These are phyloP conservation scores for Colletotrichum horii DNA, from an alignment of 2,329 filamentous ascomycete genomes.

Conservation along the genomic window DNA sequence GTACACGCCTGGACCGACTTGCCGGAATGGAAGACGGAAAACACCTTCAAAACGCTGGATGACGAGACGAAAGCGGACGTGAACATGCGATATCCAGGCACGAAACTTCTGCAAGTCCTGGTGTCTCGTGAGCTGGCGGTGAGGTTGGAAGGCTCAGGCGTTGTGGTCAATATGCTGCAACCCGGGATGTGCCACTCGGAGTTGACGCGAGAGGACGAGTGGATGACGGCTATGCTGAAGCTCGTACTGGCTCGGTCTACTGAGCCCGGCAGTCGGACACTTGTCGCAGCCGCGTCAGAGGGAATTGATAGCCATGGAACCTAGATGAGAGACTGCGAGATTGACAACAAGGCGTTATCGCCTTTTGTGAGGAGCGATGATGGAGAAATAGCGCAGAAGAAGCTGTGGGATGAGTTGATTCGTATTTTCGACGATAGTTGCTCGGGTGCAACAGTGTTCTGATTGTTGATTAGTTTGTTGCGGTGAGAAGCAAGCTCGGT, in stretches of 20 bases:
- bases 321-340: not conserved
- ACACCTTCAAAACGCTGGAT: not conserved
- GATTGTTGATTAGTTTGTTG: too few species aligned
- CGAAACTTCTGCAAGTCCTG: not conserved
- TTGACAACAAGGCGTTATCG: not conserved
- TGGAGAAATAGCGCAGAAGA: not conserved
- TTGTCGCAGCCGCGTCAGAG: not conserved
- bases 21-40: not conserved
- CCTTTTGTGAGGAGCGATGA: too few species aligned
- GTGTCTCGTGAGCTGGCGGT: not conserved
- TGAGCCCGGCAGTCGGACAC: not conserved
- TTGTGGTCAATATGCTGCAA: not conserved
- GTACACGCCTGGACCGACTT: not conserved
- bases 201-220: not conserved
- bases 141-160: not conserved
- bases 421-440: not conserved
- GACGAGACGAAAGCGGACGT: not conserved
- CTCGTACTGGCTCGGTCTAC: not conserved
- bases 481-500: not conserved
- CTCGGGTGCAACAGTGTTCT: not conserved
- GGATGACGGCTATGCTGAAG: fast-evolving
- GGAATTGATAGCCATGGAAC: not conserved
- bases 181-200: not conserved
- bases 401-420: not conserved
- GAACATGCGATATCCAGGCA: not conserved